Percentiles rank a stretch among this genome's conserved stretches.
phyloP scores from a whole-genome alignment of 2,329 filamentous ascomycete genomes.

The Zymoseptoria passerinii region DNA sequence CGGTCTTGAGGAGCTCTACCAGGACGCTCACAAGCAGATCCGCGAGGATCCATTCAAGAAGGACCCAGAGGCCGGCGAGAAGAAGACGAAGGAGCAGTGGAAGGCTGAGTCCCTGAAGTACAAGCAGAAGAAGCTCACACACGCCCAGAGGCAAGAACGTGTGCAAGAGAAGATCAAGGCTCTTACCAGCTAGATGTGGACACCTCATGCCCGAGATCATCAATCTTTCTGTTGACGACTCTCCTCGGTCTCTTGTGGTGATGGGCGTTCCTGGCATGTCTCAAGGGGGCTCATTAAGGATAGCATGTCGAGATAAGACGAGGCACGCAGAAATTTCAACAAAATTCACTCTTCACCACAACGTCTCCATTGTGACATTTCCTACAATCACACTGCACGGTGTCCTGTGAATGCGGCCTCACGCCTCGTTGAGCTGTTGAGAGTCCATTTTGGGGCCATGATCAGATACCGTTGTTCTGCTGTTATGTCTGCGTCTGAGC shows the following conservation, averaged over 20 bases:
- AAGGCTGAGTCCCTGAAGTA: conserved; percentile 76
- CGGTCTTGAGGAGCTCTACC: conserved; percentile 92
- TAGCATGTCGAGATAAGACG: background rate
- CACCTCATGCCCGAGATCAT: background rate
- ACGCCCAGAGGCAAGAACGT: conserved; percentile 72
- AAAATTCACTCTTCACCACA: background rate
- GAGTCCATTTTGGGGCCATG: too few relatives aligned
- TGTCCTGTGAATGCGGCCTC: too few relatives aligned
- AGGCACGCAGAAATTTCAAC: background rate
- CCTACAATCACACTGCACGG: too few relatives aligned
- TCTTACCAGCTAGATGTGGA: conserved; percentile 45
- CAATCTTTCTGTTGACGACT: background rate
- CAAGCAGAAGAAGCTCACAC: conserved; percentile 66
- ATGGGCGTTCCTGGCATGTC: background rate
- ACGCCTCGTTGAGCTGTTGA: too few relatives aligned
- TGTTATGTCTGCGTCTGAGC: too few relatives aligned
- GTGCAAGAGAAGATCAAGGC: conserved; percentile 88
- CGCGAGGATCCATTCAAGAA: conserved; percentile 98
- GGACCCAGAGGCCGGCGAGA: conserved; percentile 61
- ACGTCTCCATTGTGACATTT: too few relatives aligned
- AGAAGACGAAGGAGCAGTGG: conserved; percentile 90
- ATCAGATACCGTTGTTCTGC: too few relatives aligned
- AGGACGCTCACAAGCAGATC: conserved; percentile 91
- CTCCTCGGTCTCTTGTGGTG: background rate
- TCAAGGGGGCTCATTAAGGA: background rate